Percentiles rank a stretch among this genome's conserved stretches.
phyloP scores from a whole-genome alignment of 2,329 filamentous ascomycete species.

The Pyrenochaeta sp. region DNA sequence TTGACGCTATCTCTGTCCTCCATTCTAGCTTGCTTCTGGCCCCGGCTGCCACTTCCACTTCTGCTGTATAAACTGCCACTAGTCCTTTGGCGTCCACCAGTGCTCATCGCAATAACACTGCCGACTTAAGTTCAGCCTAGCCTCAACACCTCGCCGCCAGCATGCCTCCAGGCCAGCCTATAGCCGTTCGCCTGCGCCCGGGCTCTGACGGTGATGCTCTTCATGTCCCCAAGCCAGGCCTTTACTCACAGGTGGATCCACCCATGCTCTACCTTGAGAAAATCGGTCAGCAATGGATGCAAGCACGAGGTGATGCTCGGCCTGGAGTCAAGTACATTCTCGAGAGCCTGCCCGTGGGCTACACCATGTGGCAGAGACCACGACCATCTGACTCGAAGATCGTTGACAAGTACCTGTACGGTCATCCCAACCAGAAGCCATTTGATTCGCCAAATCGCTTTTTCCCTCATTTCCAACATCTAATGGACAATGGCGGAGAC shows the following conservation, averaged over 20 bases:
- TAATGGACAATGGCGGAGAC: constrained; percentile 60
- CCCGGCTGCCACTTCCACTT: too few relatives aligned
- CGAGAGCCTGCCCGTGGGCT: constrained; percentile 63
- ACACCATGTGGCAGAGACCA: constrained; percentile 60
- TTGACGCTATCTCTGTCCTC: neutral
- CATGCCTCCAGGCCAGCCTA: constrained; percentile 7
- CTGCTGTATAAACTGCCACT: too few relatives aligned
- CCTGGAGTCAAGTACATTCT: constrained; percentile 58
- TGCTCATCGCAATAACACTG: too few relatives aligned
- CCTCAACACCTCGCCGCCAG: neutral
- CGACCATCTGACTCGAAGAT: constrained; percentile 52
- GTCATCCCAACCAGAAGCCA: constrained; percentile 60
- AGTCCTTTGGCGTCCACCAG: too few relatives aligned
- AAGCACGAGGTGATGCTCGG: constrained; percentile 47
- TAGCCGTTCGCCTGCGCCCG: constrained; percentile 33
- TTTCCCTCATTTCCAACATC: constrained; percentile 64
- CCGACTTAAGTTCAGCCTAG: neutral
- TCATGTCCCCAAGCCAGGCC: constrained; percentile 29
- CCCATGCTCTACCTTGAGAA: constrained; percentile 56
- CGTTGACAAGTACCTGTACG: constrained; percentile 65
- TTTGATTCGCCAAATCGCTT: constrained; percentile 65
- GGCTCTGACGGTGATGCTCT: constrained; percentile 48
- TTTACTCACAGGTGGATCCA: constrained; percentile 50
- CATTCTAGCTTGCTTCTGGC: too few relatives aligned
- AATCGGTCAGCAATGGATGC: constrained; percentile 60